Conservation (phyloP, 371 early-diverging fungal species). For the Entomophthora muscae region DNA sequence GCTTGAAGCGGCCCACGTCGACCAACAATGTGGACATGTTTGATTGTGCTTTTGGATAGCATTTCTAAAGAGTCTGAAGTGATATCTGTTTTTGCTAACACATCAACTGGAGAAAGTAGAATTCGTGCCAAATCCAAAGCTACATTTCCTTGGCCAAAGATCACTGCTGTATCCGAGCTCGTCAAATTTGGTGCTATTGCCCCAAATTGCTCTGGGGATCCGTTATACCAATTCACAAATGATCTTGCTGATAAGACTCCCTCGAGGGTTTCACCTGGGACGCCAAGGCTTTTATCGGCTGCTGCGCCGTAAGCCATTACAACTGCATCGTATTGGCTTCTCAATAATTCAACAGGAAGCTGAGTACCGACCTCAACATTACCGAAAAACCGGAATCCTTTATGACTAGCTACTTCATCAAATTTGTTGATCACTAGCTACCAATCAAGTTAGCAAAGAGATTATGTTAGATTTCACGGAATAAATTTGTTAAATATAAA, state of each 20-base stretch:
- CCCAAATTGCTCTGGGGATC: slow-evolving; percentile 41
- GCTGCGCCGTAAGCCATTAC: slow-evolving; percentile 80
- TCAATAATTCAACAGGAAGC: slow-evolving; percentile 34
- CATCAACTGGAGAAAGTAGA: slow-evolving; percentile 53
- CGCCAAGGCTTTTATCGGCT: slow-evolving; percentile 46
- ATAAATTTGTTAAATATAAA: too few relatives aligned
- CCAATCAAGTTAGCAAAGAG: slow-evolving; percentile 19
- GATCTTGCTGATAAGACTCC: slow-evolving; percentile 62
- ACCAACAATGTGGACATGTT: slow-evolving; percentile 72
- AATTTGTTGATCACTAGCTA: slow-evolving; percentile 51
- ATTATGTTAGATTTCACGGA: slow-evolving; percentile 16
- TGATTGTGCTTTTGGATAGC: slow-evolving; percentile 44
- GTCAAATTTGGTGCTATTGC: slow-evolving; percentile 36
- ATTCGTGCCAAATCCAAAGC: slow-evolving; percentile 88
- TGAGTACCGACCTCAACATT: slow-evolving; percentile 45
- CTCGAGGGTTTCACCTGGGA: slow-evolving; percentile 29
- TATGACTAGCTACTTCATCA: slow-evolving; percentile 49
- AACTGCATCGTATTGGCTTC: slow-evolving; percentile 51
- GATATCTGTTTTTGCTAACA: slow-evolving; percentile 73
- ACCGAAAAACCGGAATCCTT: slow-evolving; percentile 60
- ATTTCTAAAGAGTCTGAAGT: slow-evolving; percentile 53
- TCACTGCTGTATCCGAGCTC: slow-evolving; percentile 41
- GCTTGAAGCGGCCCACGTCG: slow-evolving; percentile 87
- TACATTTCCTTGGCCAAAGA: slow-evolving; percentile 93
- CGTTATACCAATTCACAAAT: slow-evolving; percentile 95